phyloP scores from a whole-genome alignment of 108 stramenopile genomes.

The Stephanodiscus triporus region DNA sequence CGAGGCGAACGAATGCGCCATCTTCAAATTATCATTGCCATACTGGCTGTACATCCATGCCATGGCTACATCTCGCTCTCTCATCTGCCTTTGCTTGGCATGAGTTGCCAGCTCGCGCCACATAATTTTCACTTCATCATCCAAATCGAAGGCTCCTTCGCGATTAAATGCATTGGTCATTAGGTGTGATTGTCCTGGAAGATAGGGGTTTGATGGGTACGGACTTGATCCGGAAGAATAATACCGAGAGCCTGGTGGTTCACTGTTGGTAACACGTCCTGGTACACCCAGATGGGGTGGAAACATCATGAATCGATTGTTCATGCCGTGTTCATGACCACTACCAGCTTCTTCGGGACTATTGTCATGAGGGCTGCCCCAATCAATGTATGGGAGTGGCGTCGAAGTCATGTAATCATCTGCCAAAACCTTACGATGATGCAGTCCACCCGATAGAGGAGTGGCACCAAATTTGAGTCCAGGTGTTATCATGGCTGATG shows the following conservation, averaged over 20 bases:
- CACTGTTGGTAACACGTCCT: no score
- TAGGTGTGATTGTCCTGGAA: background rate
- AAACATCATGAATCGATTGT: slow-evolving; percentile 1
- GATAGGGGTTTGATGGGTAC: slow-evolving; percentile 6
- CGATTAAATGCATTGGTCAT: slow-evolving; percentile 4
- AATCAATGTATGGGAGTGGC: slow-evolving; percentile 39
- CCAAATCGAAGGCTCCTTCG: slow-evolving; percentile 25
- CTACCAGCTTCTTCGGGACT: background rate
- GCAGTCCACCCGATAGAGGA: background rate
- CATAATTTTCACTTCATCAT: slow-evolving; percentile 32
- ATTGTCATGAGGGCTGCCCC: slow-evolving; percentile 15
- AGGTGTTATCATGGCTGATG: slow-evolving; percentile 23
- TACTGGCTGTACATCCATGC: slow-evolving; percentile 7
- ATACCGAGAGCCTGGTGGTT: background rate
- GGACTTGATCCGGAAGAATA: background rate
- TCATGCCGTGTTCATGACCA: slow-evolving; percentile 4
- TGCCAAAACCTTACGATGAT: background rate
- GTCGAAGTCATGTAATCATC: slow-evolving; percentile 8
- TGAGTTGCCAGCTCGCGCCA: slow-evolving; percentile 24
- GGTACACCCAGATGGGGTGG: slow-evolving; percentile 23
- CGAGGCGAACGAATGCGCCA: slow-evolving; percentile 2
- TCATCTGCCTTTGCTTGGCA: slow-evolving; percentile 21
- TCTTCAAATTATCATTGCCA: background rate
- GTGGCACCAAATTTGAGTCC: slow-evolving; percentile 10
- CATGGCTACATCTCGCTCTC: slow-evolving; percentile 17